phyloP scores from a whole-genome alignment of 2,329 filamentous ascomycete species.

The Fusarium foetens region DNA sequence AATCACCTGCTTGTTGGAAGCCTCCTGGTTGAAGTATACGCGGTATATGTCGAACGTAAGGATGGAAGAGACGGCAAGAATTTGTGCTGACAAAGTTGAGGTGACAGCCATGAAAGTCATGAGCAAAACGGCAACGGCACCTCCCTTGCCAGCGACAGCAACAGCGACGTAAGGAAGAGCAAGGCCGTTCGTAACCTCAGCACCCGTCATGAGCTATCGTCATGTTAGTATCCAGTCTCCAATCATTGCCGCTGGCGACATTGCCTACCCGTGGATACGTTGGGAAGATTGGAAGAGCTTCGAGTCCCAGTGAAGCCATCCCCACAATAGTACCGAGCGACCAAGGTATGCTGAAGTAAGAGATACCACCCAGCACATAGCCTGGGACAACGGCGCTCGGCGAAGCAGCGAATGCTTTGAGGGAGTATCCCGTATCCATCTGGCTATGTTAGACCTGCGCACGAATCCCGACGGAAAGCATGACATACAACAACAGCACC shows the following conservation, averaged over 20 bases:
- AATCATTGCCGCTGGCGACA: too few relatives aligned
- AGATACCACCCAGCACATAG: background rate
- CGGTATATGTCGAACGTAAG: slow-evolving; percentile 65
- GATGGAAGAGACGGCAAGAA: slow-evolving; percentile 64
- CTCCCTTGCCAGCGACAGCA: background rate
- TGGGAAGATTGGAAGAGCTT: background rate
- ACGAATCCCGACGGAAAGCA: rapidly evolving
- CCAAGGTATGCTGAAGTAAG: background rate
- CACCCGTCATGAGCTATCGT: background rate
- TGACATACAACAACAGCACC: background rate
- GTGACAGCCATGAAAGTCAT: slow-evolving; percentile 50
- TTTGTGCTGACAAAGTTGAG: slow-evolving; percentile 61
- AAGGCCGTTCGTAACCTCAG: background rate
- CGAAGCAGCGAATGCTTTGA: background rate
- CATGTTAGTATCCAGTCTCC: too few relatives aligned
- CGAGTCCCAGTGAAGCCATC: background rate
- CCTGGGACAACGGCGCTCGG: background rate
- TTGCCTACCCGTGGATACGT: too few relatives aligned
- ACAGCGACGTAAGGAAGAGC: background rate
- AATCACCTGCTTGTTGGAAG: slow-evolving; percentile 60
- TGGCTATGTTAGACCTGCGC: background rate
- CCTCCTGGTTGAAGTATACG: slow-evolving; percentile 58
- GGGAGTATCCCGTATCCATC: background rate
- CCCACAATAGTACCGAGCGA: background rate
- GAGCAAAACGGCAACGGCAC: background rate